Conservation (phyloP, 1,284 basidiomycete species). For the Malassezia pachydermatis region DNA sequence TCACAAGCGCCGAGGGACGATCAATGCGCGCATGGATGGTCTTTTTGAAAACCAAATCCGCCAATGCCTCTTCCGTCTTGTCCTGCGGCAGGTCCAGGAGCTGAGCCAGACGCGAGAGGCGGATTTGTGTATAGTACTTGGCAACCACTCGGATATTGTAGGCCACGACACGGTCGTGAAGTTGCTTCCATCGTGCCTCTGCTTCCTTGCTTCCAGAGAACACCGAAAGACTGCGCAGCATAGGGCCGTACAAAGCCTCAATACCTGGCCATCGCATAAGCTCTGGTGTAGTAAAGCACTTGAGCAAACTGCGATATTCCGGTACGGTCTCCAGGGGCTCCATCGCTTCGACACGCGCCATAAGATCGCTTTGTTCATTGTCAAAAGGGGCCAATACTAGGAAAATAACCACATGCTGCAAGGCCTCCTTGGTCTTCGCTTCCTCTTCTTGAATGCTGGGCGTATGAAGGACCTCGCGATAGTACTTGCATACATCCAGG, state of each 20-base stretch:
- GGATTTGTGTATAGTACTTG: conserved; percentile 88
- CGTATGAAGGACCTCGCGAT: conserved; percentile 92
- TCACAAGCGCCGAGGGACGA: conserved; percentile 76
- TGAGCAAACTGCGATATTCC: conserved; percentile 83
- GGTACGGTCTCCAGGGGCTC: conserved; percentile 65
- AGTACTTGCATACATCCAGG: conserved; percentile 87
- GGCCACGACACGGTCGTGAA: conserved; percentile 91
- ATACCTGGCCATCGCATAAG: conserved; percentile 99
- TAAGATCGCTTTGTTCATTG: conserved; percentile 95
- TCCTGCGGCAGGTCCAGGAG: conserved; percentile 74
- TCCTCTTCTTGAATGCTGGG: conserved; percentile 68
- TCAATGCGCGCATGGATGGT: conserved; percentile 82
- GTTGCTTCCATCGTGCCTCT: conserved; percentile 80
- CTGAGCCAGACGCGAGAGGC: conserved; percentile 67
- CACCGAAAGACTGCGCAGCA: conserved; percentile 67
- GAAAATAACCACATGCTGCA: conserved; percentile 77
- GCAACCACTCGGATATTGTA: conserved; percentile 95
- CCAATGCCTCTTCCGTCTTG: conserved; percentile 77
- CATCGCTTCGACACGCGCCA: conserved; percentile 68
- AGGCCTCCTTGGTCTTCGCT: conserved; percentile 29
- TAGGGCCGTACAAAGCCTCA: conserved; percentile 73
- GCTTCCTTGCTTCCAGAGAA: conserved; percentile 56
- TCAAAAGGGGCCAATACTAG: conserved; percentile 83
- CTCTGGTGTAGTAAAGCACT: conserved; percentile 90
- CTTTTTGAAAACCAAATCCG: conserved; percentile 81